These are phyloP conservation scores for Candida bentonensis DNA, from an alignment of 805 yeast genomes.

Conservation along the genomic window DNA sequence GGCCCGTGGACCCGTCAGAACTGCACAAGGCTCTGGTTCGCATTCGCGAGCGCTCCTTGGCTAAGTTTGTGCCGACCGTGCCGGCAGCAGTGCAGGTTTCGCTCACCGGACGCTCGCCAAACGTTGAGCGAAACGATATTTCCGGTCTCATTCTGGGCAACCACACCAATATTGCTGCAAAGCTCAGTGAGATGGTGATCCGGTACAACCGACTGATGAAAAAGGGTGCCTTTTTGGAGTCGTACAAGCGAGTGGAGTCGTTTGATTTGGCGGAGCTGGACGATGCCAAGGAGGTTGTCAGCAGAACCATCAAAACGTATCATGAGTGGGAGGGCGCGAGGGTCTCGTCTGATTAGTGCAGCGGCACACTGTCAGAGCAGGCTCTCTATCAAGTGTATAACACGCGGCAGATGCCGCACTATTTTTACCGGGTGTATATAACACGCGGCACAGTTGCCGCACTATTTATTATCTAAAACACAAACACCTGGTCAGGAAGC, in stretches of 20 bases:
- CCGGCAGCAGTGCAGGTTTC: conserved; percentile 69
- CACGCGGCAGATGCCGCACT: too few species aligned
- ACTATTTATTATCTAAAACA: conserved; percentile 34
- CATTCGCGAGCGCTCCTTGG: conserved; percentile 26
- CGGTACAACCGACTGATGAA: conserved; percentile 72
- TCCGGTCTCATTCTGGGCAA: conserved; percentile 79
- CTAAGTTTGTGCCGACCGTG: conserved; percentile 77
- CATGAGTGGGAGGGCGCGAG: too few species aligned
- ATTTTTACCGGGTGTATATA: not conserved
- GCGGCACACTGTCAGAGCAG: too few species aligned
- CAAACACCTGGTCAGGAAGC: conserved; percentile 82
- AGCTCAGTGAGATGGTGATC: conserved; percentile 50
- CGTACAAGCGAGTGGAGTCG: conserved; percentile 39
- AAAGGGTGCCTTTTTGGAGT: conserved; percentile 72
- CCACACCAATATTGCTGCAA: conserved; percentile 56
- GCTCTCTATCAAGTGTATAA: too few species aligned
- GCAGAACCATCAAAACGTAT: conserved; percentile 59
- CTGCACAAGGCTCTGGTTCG: conserved; percentile 33
- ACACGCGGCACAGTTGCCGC: not conserved
- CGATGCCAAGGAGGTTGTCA: conserved; percentile 57
- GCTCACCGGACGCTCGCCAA: conserved; percentile 60
- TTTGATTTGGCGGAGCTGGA: conserved; percentile 58
- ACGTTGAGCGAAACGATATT: conserved; percentile 32
- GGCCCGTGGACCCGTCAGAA: conserved; percentile 53
- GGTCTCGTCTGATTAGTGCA: too few species aligned